Base-by-base conservation (phyloP, 306 rosid species). In the Quercus variabilis region DNA sequence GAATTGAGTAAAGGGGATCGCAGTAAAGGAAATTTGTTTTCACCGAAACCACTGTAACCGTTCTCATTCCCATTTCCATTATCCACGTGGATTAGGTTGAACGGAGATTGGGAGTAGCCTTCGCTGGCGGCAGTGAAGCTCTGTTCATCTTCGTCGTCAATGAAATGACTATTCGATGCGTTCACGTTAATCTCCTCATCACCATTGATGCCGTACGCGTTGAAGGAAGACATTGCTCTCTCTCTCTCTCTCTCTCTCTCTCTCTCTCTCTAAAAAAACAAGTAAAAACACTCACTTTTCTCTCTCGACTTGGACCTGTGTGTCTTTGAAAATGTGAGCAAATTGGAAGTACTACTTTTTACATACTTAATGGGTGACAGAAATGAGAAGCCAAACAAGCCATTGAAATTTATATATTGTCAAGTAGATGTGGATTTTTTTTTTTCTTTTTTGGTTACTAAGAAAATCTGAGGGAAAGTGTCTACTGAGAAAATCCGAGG, bases 171-270 rank as follows among this genome's bases (percentile, higher is more conserved):
- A 75, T 74, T 68, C 14, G 93, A 76, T 63, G 90, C 75, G 90
- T 86, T 84, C 74, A 81, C 81, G 73, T 79, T 86, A 28, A 84
- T 64, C 75, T 89, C 96, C 5, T 91, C 98, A 5, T 91, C 98
- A 68, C 90, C 92, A 81, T 86, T 95, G 84, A 88, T 83, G 79
- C 87, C 72, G 86, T 85, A 94, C 69, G 90, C 83, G 75, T 91
- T 96, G 87, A 93, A 91, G 81, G 98, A 86, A 84, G 98, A 85
- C 97, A 90, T 96, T 26, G 31, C 74, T 76, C 62, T 30, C 80
- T 74, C 71, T 79, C 80, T 79, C 87, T 58, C 30, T 35, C 87
- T 23, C 23, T 23, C 23, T 23, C 23, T 23, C 23, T 23, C 23
- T 21, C 23, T 58, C 30, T 35, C 59, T 76, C 20, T 11, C 41